Evolutionary conservation across 345 rosid species (phyloP).

Genomic region (Cardamine resedifolia): DNA sequence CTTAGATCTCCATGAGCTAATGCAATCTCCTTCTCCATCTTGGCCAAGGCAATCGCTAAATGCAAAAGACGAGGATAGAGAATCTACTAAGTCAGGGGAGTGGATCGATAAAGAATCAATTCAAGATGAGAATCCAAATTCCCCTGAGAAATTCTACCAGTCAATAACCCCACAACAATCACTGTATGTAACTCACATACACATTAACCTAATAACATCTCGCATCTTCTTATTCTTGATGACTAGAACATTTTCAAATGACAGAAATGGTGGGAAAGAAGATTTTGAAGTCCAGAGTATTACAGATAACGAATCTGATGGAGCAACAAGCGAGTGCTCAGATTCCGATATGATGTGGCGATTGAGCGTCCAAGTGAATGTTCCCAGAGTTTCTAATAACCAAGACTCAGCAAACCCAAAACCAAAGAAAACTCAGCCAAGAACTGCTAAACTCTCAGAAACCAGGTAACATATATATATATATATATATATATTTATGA

Average conservation of each 20-base stretch:
- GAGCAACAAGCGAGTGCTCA: constrained; percentile 71
- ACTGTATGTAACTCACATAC: constrained; percentile 40
- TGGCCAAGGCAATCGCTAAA: constrained; percentile 43
- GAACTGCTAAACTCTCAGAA: constrained; percentile 43
- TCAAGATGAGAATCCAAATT: constrained; percentile 9
- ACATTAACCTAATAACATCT: neutral
- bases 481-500: neutral
- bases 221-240: constrained; percentile 8
- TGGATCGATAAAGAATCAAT: constrained; percentile 58
- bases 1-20: constrained; percentile 67
- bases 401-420: constrained; percentile 44
- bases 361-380: constrained; percentile 53
- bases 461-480: constrained; percentile 42
- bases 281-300: constrained; percentile 50
- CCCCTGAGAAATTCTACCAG: constrained; percentile 13
- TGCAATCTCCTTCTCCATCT: constrained; percentile 59
- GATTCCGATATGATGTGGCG: constrained; percentile 68
- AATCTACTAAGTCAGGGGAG: constrained; percentile 52
- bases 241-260: constrained; percentile 11
- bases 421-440: constrained; percentile 56
- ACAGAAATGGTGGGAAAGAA: constrained; percentile 49
- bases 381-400: constrained; percentile 47
- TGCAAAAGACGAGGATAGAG: constrained; percentile 56
- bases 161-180: constrained; percentile 6
- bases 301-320: constrained; percentile 61